Base-by-base conservation (phyloP, 129 eudicot genomes). In the Chrysanthemum lavandulifolium region DNA sequence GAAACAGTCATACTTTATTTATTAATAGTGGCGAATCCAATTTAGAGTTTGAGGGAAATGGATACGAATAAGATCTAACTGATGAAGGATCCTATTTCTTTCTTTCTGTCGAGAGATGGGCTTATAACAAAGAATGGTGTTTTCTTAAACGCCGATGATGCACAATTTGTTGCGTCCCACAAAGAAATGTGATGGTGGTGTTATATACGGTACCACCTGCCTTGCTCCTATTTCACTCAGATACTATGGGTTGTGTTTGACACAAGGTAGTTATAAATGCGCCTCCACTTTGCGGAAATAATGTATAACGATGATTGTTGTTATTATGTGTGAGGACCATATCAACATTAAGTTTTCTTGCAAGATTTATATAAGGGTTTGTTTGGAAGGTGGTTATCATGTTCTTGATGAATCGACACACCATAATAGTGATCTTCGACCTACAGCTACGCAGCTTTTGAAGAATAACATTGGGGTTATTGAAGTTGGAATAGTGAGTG, bases 251-350 rank as follows among this genome's bases (percentile, higher is more conserved):
- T 85, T 83, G 72, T 92, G 98, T 71, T 56, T 92, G 80, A 79
- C 80, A 68, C 68, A 36, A 7, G 98, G 98, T 15, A 89, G 87
- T 73, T 92, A 92, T 69, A 89, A 73, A 95, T 92, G 3, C 87
- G 88, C 62, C 98, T 92, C 7, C 95, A 92, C 73, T 92, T 92
- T 63, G 96, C 98, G 47, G 98, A 92, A 74, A 92, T 89, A 27
- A 84, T 83, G 80, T 92, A 13, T 51, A 29, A 84, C 1, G 70
- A 79, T 77, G 82, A 85, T 78, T 19, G 21, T 0, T 19, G 21
- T 19, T 19, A 19, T 19, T 19, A 19, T 19, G 21, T 19, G 21
- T 19, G 21, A 19, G 21, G 21, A 19, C 21, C 21, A 19, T 19
- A 19, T 19, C 21, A 19, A 0, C 21, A 19, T 19, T 19, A 19